A percentile compares a stretch with the other conserved stretches of the same genome.
Conservation (phyloP, 2,329 filamentous ascomycete species). For the Colletotrichum paranaense region DNA sequence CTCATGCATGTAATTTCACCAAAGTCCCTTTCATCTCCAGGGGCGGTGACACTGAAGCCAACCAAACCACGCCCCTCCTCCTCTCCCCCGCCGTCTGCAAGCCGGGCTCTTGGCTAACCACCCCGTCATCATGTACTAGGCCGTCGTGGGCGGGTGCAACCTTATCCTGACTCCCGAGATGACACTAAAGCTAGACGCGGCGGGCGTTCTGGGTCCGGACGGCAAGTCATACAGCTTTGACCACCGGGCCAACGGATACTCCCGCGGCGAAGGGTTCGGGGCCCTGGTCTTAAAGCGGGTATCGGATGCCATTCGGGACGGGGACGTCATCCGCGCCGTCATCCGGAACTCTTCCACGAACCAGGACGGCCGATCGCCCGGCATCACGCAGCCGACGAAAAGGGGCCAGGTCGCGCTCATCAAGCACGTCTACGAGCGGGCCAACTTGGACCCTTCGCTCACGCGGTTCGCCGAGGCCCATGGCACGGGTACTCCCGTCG, state of each 20-base stretch:
- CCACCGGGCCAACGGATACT: slow-evolving; percentile 46
- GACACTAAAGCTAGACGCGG: slow-evolving; percentile 26
- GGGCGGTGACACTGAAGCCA: neutral
- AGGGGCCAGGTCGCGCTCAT: slow-evolving; percentile 49
- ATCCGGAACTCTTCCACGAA: slow-evolving; percentile 51
- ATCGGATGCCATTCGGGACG: slow-evolving; percentile 54
- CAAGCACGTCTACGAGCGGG: slow-evolving; percentile 47
- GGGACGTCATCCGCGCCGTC: slow-evolving; percentile 51
- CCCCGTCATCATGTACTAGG: slow-evolving; percentile 50
- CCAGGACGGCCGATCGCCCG: slow-evolving; percentile 54
- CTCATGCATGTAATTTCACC: neutral
- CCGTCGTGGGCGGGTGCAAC: slow-evolving; percentile 41
- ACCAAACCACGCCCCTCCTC: neutral
- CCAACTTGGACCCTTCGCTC: slow-evolving; percentile 40
- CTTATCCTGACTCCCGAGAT: slow-evolving; percentile 36
- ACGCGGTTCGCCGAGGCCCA: slow-evolving; percentile 56
- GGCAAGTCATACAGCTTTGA: slow-evolving; percentile 48
- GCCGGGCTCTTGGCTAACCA: slow-evolving; percentile 41
- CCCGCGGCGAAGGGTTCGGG: slow-evolving; percentile 59
- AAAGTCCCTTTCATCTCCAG: neutral
- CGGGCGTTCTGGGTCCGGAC: slow-evolving; percentile 41
- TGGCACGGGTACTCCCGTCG: slow-evolving; percentile 66
- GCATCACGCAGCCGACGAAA: slow-evolving; percentile 48
- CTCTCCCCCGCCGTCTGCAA: neutral
- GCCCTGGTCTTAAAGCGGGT: slow-evolving; percentile 63